A percentile compares a stretch with the other conserved stretches of the same genome.
These are phyloP conservation scores for Colletotrichum agaves DNA, from an alignment of 2,329 filamentous ascomycete genomes.

Conservation along the genomic window DNA sequence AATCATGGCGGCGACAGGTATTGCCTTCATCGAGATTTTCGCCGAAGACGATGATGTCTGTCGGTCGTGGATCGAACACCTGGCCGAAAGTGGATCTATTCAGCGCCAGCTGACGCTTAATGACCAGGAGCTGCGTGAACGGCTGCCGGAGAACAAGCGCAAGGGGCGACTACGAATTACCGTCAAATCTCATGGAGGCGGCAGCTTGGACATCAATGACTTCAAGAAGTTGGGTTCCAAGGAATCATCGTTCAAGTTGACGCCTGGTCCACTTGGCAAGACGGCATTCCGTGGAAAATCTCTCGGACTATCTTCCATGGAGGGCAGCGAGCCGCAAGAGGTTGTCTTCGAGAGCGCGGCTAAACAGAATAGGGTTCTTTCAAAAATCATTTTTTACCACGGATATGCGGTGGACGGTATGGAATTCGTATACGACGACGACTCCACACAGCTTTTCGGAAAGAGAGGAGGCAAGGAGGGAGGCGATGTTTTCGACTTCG, in stretches of 20 bases:
- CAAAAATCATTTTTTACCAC: slow-evolving; percentile 79
- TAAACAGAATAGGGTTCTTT: slow-evolving; percentile 77
- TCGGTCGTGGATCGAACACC: slow-evolving; percentile 83
- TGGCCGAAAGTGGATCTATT: slow-evolving; percentile 68
- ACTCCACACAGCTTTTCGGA: slow-evolving; percentile 86
- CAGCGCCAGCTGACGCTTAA: slow-evolving; percentile 79
- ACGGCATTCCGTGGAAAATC: slow-evolving; percentile 80
- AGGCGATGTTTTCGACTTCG: slow-evolving; percentile 80
- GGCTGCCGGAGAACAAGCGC: slow-evolving; percentile 77
- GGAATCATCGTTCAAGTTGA: slow-evolving; percentile 77
- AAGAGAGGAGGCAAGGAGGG: slow-evolving; percentile 77
- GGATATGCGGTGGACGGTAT: slow-evolving; percentile 80
- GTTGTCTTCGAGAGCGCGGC: slow-evolving; percentile 77
- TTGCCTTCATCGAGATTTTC: slow-evolving; percentile 87
- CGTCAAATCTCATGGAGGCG: slow-evolving; percentile 81
- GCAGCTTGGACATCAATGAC: slow-evolving; percentile 81
- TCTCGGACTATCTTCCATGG: slow-evolving; percentile 77
- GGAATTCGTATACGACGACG: slow-evolving; percentile 93
- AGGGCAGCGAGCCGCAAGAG: slow-evolving; percentile 76
- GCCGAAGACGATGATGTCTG: slow-evolving; percentile 84
- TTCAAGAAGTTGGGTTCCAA: slow-evolving; percentile 78
- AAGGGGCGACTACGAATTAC: slow-evolving; percentile 77
- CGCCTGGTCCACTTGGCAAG: slow-evolving; percentile 69
- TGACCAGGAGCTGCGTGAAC: slow-evolving; percentile 78
- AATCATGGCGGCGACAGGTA: slow-evolving; percentile 81